Evolutionary conservation across 2,329 filamentous ascomycete species (phyloP), one percentile per base, ranked within the genome.

Genomic region (Metarhizium guizhouense): DNA sequence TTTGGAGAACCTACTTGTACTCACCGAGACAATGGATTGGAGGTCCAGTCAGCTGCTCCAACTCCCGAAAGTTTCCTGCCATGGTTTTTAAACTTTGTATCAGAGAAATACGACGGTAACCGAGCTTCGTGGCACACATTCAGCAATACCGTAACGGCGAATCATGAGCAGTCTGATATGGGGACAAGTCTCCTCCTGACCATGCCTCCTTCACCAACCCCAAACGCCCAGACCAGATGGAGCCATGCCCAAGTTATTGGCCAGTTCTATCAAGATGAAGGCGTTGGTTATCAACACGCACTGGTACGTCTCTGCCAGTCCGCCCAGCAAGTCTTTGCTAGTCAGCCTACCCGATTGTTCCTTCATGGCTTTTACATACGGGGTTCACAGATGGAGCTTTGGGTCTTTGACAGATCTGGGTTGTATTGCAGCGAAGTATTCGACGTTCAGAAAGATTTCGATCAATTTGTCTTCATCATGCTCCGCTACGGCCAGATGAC

Each of bases 331-430:
- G 62, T 72, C 30, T 72, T 72, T 47, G 54, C 55, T 29, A 63
- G 54, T 54, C 67, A 72, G 47, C 55, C 55, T 30, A 51, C 55
- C 8, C 67, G 67, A n/a, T 62, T 65, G 50, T 72, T 72, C 58
- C 56, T 73, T 45, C 67, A 71, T 58, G 70, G 67, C 54, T 71
- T 72, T 53, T 67, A 67, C 56, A 63, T 72, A 50, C 63, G 64
- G 47, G 65, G 64, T 20, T 64, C 65, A 30, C 47, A 63, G 14
- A 58, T 70, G 3, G 68, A 72, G 56, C 55, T 69, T 45, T 72
- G 67, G 68, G 62, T 68, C 45, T 72, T 73, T 61, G 70, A 72
- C 61, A 63, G 70, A 57, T 70, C 68, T 53, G 68, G 70, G 34
- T 51, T 66, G 50, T 72, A 70, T 56, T 65, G 63, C 40, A 65